Percentiles rank a stretch among this genome's conserved stretches.
These are phyloP conservation scores for Neophaeococcomyces mojaviensis DNA, from an alignment of 2,329 filamentous ascomycete genomes.

Conservation along the genomic window DNA sequence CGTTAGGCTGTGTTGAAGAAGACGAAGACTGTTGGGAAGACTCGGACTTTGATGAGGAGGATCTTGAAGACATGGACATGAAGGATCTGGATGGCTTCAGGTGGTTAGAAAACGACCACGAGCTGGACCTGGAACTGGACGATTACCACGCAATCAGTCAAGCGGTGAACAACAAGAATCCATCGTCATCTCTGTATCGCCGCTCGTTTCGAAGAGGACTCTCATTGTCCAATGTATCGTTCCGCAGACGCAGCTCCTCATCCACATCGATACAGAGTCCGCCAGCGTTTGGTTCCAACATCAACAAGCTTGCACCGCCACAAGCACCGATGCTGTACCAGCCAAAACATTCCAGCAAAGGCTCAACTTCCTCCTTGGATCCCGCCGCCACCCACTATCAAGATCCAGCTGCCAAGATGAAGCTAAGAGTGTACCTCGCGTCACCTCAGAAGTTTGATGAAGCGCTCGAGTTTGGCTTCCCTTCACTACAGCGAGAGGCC, in stretches of 20 bases:
- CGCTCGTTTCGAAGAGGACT: conserved; percentile 62
- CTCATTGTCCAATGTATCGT: conserved; percentile 61
- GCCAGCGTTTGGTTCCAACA: conserved; percentile 34
- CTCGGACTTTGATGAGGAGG: conserved; percentile 17
- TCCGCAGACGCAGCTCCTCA: conserved; percentile 45
- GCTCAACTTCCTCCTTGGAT: conserved; percentile 53
- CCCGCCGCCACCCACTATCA: conserved; percentile 74
- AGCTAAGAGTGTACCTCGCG: conserved; percentile 75
- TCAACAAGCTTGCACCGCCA: conserved; percentile 23
- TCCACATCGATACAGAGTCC: conserved; percentile 42
- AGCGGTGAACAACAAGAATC: conserved; percentile 38
- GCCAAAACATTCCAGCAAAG: conserved; percentile 27
- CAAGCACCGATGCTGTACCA: conserved; percentile 26
- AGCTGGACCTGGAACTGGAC: conserved; percentile 63
- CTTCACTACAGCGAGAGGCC: conserved; percentile 33
- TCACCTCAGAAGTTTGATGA: conserved; percentile 95
- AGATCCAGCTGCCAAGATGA: conserved; percentile 79
- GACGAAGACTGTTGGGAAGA: conserved; percentile 5
- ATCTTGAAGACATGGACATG: conserved; percentile 38
- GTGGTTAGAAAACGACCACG: conserved; percentile 66
- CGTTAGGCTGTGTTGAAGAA: background rate
- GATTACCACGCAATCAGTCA: conserved; percentile 60
- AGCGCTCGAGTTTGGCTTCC: conserved; percentile 88
- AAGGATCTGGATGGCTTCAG: conserved; percentile 61
- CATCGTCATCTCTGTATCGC: conserved; percentile 14